Percentiles rank a stretch among this genome's conserved stretches.
These are phyloP conservation scores for Aureobasidium zeae DNA, from an alignment of 2,329 filamentous ascomycete genomes.

Conservation along the genomic window DNA sequence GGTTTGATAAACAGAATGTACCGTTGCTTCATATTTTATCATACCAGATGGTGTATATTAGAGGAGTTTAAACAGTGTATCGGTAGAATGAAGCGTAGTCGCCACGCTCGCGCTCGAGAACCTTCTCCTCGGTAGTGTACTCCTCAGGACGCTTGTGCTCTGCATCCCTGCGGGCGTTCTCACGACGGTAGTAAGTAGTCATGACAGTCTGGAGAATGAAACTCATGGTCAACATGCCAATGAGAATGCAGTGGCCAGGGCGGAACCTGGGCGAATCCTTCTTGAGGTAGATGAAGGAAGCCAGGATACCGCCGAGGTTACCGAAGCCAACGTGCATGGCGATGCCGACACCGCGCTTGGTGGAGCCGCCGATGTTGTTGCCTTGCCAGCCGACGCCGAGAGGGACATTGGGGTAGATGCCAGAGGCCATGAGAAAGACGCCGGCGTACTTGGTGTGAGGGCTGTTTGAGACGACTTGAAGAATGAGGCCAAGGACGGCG, in stretches of 20 bases:
- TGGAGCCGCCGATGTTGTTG: constrained; percentile 49
- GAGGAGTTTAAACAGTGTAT: constrained; percentile 28
- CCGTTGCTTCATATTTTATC: no score
- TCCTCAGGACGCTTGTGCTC: constrained; percentile 40
- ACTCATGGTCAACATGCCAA: constrained; percentile 22
- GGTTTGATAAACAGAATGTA: no score
- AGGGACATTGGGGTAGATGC: constrained; percentile 52
- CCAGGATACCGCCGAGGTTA: constrained; percentile 45
- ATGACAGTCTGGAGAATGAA: constrained; percentile 45
- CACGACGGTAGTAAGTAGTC: constrained; percentile 47
- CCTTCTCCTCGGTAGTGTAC: constrained; percentile 47
- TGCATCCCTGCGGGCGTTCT: constrained; percentile 47
- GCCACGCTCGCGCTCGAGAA: constrained; percentile 44
- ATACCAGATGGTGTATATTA: no score
- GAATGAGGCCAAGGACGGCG: constrained; percentile 26
- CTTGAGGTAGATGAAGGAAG: constrained; percentile 46
- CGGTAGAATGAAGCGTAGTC: constrained; percentile 44
- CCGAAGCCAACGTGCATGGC: constrained; percentile 48
- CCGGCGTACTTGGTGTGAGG: constrained; percentile 31
- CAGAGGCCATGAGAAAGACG: constrained; percentile 34
- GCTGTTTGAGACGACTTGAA: constrained; percentile 28
- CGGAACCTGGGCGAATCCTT: constrained; percentile 30
- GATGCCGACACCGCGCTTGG: constrained; percentile 48
- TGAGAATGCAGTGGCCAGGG: constrained; percentile 30
- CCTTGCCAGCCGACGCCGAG: constrained; percentile 50